These are phyloP conservation scores for Suillus lakei DNA, from an alignment of 768 basidiomycete species.

Conservation along the genomic window DNA sequence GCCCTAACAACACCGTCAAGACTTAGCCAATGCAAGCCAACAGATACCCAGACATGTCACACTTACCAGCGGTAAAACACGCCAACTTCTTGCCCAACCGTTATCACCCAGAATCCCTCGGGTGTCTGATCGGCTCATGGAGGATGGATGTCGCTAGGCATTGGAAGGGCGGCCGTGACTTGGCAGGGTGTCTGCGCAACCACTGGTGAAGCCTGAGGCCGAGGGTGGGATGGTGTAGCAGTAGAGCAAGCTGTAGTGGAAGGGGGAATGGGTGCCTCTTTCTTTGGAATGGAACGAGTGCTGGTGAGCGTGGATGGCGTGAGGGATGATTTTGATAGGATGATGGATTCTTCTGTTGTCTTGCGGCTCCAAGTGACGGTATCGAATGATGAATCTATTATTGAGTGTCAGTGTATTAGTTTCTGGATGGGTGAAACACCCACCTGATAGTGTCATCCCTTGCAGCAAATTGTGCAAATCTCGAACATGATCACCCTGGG, in stretches of 20 bases:
- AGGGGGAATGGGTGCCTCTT: neutral
- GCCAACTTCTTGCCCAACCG: conserved; percentile 4
- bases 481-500: neutral
- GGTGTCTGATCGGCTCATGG: neutral
- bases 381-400: neutral
- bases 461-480: neutral
- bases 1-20: neutral
- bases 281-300: too few relatives aligned
- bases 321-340: neutral
- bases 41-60: neutral
- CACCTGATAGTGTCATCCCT: neutral
- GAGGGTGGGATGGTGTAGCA: neutral
- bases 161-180: neutral
- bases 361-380: conserved; percentile 4
- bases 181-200: neutral
- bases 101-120: conserved; percentile 4
- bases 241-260: neutral
- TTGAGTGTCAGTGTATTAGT: neutral
- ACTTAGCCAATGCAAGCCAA: neutral
- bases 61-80: neutral
- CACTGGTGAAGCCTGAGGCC: neutral
- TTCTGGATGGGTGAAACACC: neutral
- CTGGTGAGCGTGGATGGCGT: neutral
- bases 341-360: neutral
- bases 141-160: neutral